Base-by-base conservation (phyloP, 495 filamentous ascomycete genomes). In the Ramalina intermedia region DNA sequence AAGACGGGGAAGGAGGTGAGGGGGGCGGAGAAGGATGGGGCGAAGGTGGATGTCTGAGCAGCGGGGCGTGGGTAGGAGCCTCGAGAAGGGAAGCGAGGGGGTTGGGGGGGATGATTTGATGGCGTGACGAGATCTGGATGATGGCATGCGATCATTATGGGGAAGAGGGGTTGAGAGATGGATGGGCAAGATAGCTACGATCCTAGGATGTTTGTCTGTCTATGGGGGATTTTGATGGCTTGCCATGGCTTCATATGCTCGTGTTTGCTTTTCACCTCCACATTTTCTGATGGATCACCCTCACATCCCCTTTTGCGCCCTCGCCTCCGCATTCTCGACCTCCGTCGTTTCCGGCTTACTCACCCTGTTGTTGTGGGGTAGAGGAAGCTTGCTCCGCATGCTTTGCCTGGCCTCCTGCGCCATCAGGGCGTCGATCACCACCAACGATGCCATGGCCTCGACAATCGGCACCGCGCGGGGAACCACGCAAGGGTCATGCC, bases 1-100 rank as follows among this genome's bases (percentile, higher is more conserved):
- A 96, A 96, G 77, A 96, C 91, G 2, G 89, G 88, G 27, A 98
- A 96, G 78, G 79, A 77, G 58, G 79, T 98, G 54, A 87, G 80
- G 54, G 74, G 67, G 20, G 85, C 78, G 18, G 76, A 84, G 74
- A 81, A 71, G 16, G 79, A 76, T 62, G 72, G 71, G 5, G 50
- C 61, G 50, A 43, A 47, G 3, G 65, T 59, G 61, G 49, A 27
- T 41, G 65, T 72, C 47, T 70, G 48, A 62, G 6, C 6, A 26
- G 37, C 20, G 1, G 36, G 18, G 18, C 2, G 18, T 20, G 18
- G 18, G 1, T 20, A 2, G 2, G 18, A 20, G 18, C 3, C 6
- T 16, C 3, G 20, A 27, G 48, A 3, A 16, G 7, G 39, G 47
- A 1, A 12, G 23, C 2, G 17, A 16, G 17, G 14, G 16, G 37